Base-by-base conservation (phyloP, 495 filamentous ascomycete species). In the Margaritispora aquatica region DNA sequence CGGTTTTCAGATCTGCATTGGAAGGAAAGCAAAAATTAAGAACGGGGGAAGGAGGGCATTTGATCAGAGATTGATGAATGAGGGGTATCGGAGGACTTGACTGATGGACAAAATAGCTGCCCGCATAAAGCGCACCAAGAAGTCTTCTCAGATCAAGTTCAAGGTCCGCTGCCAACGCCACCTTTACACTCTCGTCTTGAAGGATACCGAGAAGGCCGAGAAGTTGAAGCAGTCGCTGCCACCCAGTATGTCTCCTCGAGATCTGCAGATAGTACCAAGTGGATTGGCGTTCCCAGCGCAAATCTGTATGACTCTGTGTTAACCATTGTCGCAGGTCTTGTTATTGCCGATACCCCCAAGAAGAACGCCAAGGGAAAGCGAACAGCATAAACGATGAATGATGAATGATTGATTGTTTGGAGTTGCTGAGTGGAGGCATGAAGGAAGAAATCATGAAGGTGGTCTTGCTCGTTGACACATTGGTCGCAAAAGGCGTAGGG, bases 151-250 rank as follows among this genome's bases (percentile, higher is more conserved):
- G 81, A 92, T 90, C 85, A 99, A 99, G 85, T 97, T 99, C 89
- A 99, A 99, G 88, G 95, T 99, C 84, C 90, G 94, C 74, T 97
- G 94, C 84, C 79, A 88, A 69, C 83, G 88, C 68, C 87, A 90
- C 81, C 80, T 97, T 67, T 99, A 99, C 87, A 96, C 95, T 66
- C 86, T 97, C 62, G 88, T 94, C 72, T 86, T 99, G 69, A 96
- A 96, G 84, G 90, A 98, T 78, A 82, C 85, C 69, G 94, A 97
- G 68, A 97, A 97, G 89, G 94, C 93, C 74, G 94, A 97, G 81
- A 99, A 99, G 88, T 86, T 99, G 64, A 97, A 97, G 89, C 93
- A 97, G 86, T 90, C 85, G 77, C 81, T 99, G 58, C 95, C 94
- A 63, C 95, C 94, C 70, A 84, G 94, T 97, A 88, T 70, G 88